Conservation (phyloP, 768 basidiomycete genomes). For the Termitomyces sp. region DNA sequence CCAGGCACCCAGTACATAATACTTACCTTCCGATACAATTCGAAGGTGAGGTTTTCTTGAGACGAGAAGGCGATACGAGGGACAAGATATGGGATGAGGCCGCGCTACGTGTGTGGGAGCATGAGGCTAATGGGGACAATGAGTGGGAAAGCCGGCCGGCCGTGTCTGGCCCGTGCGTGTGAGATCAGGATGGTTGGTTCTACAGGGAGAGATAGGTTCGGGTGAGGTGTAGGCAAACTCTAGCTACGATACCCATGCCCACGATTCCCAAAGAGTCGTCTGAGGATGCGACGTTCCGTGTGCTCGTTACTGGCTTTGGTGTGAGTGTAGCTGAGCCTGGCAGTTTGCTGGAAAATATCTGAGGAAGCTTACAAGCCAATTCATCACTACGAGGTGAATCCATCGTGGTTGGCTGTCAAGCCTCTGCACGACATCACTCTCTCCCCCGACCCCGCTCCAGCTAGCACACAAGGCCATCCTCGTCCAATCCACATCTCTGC, state of each 20-base stretch:
- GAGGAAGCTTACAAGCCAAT: constrained; percentile 40
- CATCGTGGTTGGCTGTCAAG: constrained; percentile 67
- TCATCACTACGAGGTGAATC: constrained; percentile 49
- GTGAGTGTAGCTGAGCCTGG: constrained; percentile 27
- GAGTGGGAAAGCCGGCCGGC: constrained; percentile 38
- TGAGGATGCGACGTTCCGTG: constrained; percentile 31
- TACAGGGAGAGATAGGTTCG: not conserved
- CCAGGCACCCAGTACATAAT: constrained; percentile 61
- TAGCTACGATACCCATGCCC: constrained; percentile 22
- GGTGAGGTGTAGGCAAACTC: not conserved
- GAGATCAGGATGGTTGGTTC: constrained; percentile 7
- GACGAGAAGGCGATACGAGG: constrained; percentile 32
- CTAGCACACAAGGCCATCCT: constrained; percentile 7
- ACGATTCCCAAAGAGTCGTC: constrained; percentile 19
- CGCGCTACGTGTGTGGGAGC: constrained; percentile 51
- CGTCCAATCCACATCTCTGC: constrained; percentile 55
- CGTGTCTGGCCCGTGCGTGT: constrained; percentile 16
- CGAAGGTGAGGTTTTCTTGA: constrained; percentile 37
- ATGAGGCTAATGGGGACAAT: constrained; percentile 38
- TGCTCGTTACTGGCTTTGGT: constrained; percentile 49
- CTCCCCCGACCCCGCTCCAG: constrained; percentile 26
- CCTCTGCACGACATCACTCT: constrained; percentile 54
- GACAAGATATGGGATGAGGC: constrained; percentile 59
- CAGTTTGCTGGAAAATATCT: constrained; percentile 3
- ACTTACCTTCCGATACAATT: constrained; percentile 52